phyloP scores from a whole-genome alignment of 2,329 filamentous ascomycete species.

The Davidsoniella eucalypti region DNA sequence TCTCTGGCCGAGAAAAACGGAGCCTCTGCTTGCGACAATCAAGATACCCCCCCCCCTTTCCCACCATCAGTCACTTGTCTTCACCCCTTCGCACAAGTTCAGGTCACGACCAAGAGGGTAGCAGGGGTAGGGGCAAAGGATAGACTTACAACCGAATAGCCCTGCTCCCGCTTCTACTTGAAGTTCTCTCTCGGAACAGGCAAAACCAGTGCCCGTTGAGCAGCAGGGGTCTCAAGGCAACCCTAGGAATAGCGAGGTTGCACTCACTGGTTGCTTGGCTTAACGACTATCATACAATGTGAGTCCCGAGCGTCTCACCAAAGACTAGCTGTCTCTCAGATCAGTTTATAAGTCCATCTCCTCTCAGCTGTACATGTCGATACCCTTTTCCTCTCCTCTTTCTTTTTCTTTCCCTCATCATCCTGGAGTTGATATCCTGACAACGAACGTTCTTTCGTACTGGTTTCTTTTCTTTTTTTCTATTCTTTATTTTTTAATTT shows the following conservation, averaged over 20 bases:
- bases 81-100: not conserved
- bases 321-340: not conserved
- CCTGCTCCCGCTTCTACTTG: slow-evolving; percentile 2
- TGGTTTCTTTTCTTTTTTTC: slow-evolving; percentile 5
- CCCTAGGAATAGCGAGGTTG: not conserved
- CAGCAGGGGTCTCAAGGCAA: slow-evolving; percentile 2
- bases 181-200: not conserved
- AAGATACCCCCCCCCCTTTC: not conserved
- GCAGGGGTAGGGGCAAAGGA: too few relatives aligned
- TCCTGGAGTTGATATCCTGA: slow-evolving; percentile 9
- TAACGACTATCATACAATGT: not conserved
- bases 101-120: not conserved
- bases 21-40: not conserved
- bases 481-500: slow-evolving; percentile 4
- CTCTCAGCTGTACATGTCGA: slow-evolving; percentile 4
- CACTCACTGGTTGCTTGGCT: not conserved
- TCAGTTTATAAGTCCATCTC: slow-evolving; percentile 7
- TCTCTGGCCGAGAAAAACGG: too few relatives aligned
- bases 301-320: not conserved
- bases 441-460: slow-evolving; percentile 11
- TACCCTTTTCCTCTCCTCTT: slow-evolving; percentile 1
- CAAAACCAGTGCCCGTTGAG: not conserved
- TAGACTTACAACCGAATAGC: not conserved
- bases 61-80: not conserved
- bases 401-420: slow-evolving; percentile 10